Evolutionary conservation across 2,329 filamentous ascomycete genomes (phyloP).

Genomic region (Ploettnerulaceae sp.): DNA sequence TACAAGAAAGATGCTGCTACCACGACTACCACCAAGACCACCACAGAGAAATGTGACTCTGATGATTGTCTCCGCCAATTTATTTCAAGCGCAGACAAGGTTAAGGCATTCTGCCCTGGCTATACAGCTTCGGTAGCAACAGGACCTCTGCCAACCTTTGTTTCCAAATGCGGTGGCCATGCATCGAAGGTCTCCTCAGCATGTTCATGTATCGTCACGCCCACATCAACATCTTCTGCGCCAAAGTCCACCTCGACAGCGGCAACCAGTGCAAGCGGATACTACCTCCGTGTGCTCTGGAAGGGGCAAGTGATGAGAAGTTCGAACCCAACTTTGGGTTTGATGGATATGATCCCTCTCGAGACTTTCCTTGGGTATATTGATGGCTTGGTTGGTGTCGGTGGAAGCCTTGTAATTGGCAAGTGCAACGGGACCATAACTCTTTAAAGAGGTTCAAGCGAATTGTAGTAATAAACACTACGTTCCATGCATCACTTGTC

Average conservation of each 20-base stretch:
- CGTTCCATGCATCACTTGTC: too few species aligned
- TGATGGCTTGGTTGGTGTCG: constrained; percentile 61
- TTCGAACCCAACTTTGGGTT: constrained; percentile 62
- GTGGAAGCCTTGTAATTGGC: constrained; percentile 41
- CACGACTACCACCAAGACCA: constrained; percentile 19
- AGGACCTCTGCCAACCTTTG: constrained; percentile 24
- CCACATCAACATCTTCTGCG: constrained; percentile 16
- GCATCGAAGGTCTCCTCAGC: constrained; percentile 27
- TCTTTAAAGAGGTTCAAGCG: constrained; percentile 1
- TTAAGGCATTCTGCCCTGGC: constrained; percentile 28
- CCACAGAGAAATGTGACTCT: constrained; percentile 26
- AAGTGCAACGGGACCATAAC: constrained; percentile 27
- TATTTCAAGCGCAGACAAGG: constrained; percentile 25
- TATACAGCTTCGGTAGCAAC: constrained; percentile 18
- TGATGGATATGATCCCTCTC: constrained; percentile 66
- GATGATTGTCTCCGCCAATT: constrained; percentile 35
- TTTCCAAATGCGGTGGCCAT: constrained; percentile 28
- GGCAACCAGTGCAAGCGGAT: constrained; percentile 26
- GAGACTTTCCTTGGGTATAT: constrained; percentile 64
- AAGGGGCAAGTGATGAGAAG: constrained; percentile 62
- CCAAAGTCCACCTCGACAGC: constrained; percentile 12
- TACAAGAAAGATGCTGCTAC: constrained; percentile 43
- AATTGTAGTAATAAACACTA: constrained; percentile 1
- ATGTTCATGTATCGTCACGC: constrained; percentile 29
- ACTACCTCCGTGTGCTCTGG: constrained; percentile 65